Conservation (phyloP, 2,329 filamentous ascomycete genomes). For the Colletotrichum higginsianum region DNA sequence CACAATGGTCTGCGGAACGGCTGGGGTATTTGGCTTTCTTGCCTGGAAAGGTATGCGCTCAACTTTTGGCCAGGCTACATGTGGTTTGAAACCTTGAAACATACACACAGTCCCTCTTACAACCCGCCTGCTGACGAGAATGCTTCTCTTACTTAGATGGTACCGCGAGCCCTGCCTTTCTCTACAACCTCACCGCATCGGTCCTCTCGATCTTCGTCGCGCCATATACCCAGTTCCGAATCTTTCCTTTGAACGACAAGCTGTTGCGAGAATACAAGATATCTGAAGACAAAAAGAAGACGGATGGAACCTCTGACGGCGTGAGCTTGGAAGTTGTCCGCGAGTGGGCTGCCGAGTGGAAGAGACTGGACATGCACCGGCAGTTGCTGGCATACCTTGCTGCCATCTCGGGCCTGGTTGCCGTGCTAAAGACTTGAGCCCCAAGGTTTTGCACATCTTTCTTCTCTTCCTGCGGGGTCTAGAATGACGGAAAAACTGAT, state of each 20-base stretch:
- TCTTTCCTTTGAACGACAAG: slow-evolving; percentile 3
- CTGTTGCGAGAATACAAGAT: slow-evolving; percentile 1
- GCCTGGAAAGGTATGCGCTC: slow-evolving; percentile 23
- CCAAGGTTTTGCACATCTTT: no score
- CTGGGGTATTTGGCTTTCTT: slow-evolving; percentile 12
- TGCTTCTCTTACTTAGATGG: not conserved
- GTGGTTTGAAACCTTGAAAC: no score
- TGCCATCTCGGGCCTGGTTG: not conserved
- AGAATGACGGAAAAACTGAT: no score
- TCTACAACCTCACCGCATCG: not conserved
- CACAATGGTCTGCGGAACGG: slow-evolving; percentile 15
- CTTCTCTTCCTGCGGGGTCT: no score
- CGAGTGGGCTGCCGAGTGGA: slow-evolving; percentile 1
- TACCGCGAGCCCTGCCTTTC: not conserved
- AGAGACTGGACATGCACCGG: slow-evolving; percentile 1
- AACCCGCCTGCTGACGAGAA: not conserved
- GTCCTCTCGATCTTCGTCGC: not conserved
- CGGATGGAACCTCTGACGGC: not conserved
- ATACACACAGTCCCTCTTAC: no score
- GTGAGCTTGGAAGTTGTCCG: not conserved
- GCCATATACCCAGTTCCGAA: not conserved
- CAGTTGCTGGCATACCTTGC: slow-evolving; percentile 8
- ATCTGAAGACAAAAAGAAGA: not conserved
- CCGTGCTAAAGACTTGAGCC: not conserved
- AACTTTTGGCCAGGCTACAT: no score